phyloP scores from a whole-genome alignment of 805 yeast species.

The Priceomyces fermenticarens region DNA sequence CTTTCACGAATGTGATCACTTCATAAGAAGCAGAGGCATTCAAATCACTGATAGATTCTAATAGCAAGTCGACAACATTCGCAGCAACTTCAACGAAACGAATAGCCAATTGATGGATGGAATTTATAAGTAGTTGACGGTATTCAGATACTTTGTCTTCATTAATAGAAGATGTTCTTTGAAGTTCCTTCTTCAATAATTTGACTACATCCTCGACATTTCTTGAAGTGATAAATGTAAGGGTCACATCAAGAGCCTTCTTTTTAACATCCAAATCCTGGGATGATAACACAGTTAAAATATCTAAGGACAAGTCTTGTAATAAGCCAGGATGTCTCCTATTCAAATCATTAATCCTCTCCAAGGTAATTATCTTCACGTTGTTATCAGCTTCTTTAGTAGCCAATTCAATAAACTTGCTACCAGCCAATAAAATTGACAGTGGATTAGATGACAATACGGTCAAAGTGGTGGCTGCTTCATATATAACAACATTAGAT shows the following conservation, averaged over 20 bases:
- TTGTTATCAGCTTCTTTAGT: slow-evolving; percentile 93
- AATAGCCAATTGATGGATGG: slow-evolving; percentile 87
- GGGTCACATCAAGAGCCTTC: slow-evolving; percentile 81
- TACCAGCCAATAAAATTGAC: slow-evolving; percentile 74
- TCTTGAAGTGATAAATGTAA: slow-evolving; percentile 76
- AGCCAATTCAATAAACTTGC: slow-evolving; percentile 83
- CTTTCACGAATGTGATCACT: slow-evolving; percentile 87
- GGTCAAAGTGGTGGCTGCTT: slow-evolving; percentile 82
- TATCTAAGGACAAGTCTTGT: slow-evolving; percentile 80
- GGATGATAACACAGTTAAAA: slow-evolving; percentile 78
- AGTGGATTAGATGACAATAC: slow-evolving; percentile 60
- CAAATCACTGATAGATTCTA: slow-evolving; percentile 83
- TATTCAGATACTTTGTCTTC: slow-evolving; percentile 84
- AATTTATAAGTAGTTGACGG: slow-evolving; percentile 81
- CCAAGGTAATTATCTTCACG: slow-evolving; percentile 87
- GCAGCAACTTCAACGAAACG: slow-evolving; percentile 89
- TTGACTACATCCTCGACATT: slow-evolving; percentile 93
- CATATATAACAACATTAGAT: slow-evolving; percentile 74
- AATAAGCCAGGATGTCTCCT: slow-evolving; percentile 74
- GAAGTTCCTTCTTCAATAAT: slow-evolving; percentile 86
- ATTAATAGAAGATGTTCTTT: slow-evolving; percentile 62
- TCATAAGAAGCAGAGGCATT: slow-evolving; percentile 84
- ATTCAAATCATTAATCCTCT: slow-evolving; percentile 76
- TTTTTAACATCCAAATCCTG: slow-evolving; percentile 90
- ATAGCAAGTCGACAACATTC: slow-evolving; percentile 79